These are phyloP conservation scores for Aquilaria sinensis DNA, from an alignment of 345 rosid species.

Conservation along the genomic window DNA sequence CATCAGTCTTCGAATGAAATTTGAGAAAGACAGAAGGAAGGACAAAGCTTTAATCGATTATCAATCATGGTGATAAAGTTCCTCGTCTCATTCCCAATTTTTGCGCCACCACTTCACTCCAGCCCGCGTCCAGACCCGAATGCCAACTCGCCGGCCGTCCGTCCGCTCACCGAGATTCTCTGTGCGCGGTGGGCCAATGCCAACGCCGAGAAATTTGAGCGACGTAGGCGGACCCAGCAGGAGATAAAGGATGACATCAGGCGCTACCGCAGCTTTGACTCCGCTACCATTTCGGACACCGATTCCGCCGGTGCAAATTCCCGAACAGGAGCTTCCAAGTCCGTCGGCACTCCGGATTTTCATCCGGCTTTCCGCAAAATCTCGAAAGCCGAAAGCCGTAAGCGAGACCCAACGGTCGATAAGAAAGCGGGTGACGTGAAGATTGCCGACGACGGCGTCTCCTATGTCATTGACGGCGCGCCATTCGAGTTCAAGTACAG, in stretches of 20 bases:
- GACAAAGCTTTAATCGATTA: too few relatives aligned
- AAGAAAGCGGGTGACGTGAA: slow-evolving; percentile 31
- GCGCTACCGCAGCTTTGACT: slow-evolving; percentile 57
- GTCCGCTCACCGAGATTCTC: slow-evolving; percentile 41
- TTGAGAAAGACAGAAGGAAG: too few relatives aligned
- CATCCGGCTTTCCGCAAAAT: slow-evolving; percentile 40
- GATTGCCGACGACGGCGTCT: slow-evolving; percentile 59
- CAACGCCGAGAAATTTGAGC: slow-evolving; percentile 56
- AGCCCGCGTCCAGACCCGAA: slow-evolving; percentile 14
- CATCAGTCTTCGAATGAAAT: too few relatives aligned
- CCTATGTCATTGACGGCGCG: slow-evolving; percentile 76
- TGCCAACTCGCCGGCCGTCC: slow-evolving; percentile 14
- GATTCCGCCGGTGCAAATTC: slow-evolving; percentile 13
- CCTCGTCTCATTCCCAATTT: slow-evolving; percentile 55
- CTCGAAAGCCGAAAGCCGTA: slow-evolving; percentile 18
- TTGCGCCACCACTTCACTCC: slow-evolving; percentile 31
- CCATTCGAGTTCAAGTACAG: slow-evolving; percentile 96
- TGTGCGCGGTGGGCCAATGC: slow-evolving; percentile 86
- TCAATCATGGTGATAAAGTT: slow-evolving; percentile 58
- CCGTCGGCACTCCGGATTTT: slow-evolving; percentile 42
- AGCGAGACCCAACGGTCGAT: slow-evolving; percentile 20
- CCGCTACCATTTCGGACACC: slow-evolving; percentile 20
- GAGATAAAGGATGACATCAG: slow-evolving; percentile 74
- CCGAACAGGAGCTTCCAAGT: slow-evolving; percentile 35
- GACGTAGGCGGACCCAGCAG: slow-evolving; percentile 48